These are phyloP conservation scores for Trichocomaceae sp. DNA, from an alignment of 2,329 filamentous ascomycete species.

Conservation along the genomic window DNA sequence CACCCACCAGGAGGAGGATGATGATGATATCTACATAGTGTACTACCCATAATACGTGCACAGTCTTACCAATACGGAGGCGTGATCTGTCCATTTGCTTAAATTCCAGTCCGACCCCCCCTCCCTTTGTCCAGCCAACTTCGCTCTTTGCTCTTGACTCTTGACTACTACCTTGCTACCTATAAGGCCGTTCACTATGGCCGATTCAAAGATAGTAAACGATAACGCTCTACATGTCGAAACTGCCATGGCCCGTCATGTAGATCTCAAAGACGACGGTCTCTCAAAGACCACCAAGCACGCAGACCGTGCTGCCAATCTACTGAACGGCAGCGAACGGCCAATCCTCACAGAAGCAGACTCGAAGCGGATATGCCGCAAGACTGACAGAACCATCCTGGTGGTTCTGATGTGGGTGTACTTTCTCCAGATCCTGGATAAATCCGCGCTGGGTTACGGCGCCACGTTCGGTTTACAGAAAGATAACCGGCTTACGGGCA, in stretches of 20 bases:
- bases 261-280: neutral
- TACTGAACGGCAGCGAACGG: constrained; percentile 7
- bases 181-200: neutral
- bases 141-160: neutral
- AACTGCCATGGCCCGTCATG: neutral
- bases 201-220: neutral
- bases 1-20: no score
- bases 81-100: no score
- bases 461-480: constrained; percentile 50
- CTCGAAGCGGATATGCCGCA: constrained; percentile 52
- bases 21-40: no score
- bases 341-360: constrained; percentile 27
- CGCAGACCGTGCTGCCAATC: constrained; percentile 10
- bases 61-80: no score
- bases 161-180: neutral
- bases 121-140: no score
- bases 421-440: constrained; percentile 51
- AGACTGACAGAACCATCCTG: constrained; percentile 57
- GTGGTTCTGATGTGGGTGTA: constrained; percentile 41
- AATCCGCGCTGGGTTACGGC: constrained; percentile 51
- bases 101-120: no score
- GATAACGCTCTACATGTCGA: neutral
- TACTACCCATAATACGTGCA: no score
- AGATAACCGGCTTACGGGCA: constrained; percentile 47
- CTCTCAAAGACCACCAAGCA: constrained; percentile 2